Conservation (phyloP, 2,329 filamentous ascomycete genomes). For the Colletotrichum gigasporum region DNA sequence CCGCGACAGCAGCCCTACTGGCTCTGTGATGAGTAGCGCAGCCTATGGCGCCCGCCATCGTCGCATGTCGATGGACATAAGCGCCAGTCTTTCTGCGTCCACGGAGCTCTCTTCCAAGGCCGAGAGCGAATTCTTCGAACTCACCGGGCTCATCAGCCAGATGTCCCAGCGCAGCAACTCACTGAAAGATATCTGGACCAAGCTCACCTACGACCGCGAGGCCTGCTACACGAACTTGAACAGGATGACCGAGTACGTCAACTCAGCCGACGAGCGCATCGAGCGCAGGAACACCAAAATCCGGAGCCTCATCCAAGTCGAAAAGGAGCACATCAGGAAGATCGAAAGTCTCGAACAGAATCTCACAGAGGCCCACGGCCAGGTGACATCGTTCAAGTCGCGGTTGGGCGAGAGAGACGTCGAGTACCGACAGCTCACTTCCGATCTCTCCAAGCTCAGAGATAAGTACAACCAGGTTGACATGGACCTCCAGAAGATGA, state of each 20-base stretch:
- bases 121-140: constrained; percentile 23
- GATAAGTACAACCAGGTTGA: constrained; percentile 7
- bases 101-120: constrained; percentile 23
- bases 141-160: constrained; percentile 23
- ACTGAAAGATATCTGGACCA: constrained; percentile 21
- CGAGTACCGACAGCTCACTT: constrained; percentile 10
- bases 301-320: no score
- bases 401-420: constrained; percentile 12
- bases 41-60: neutral
- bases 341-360: constrained; percentile 16
- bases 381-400: constrained; percentile 20
- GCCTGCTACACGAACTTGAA: constrained; percentile 21
- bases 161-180: constrained; percentile 20
- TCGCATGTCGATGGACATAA: no score
- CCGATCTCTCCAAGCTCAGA: constrained; percentile 11
- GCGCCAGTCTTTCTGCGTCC: no score
- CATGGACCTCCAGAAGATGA: constrained; percentile 20
- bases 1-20: constrained; percentile 11
- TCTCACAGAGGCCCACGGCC: neutral
- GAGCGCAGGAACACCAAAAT: no score
- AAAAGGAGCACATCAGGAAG: constrained; percentile 17
- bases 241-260: constrained; percentile 15
- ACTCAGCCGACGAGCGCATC: constrained; percentile 15
- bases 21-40: constrained; percentile 5
- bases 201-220: constrained; percentile 22